These are phyloP conservation scores for Neurospora sp. DNA, from an alignment of 2,329 filamentous ascomycete species.

Conservation along the genomic window DNA sequence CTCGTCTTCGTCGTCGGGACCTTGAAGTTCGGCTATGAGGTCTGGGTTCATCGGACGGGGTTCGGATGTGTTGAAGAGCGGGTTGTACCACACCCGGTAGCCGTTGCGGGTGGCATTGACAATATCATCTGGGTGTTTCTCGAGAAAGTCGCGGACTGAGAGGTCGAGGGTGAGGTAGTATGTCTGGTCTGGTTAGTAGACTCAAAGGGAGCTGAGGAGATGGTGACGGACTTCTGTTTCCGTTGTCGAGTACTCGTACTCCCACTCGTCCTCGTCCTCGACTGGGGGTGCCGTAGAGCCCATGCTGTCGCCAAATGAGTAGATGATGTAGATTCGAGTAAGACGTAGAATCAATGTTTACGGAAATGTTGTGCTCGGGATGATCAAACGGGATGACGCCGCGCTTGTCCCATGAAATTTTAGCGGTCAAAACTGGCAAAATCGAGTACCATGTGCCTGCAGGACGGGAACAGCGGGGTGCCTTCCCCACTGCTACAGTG, in stretches of 20 bases:
- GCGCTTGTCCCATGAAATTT: conserved; percentile 10
- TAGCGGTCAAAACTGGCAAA: conserved; percentile 22
- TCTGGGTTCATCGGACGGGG: conserved; percentile 9
- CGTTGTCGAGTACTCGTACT: conserved; percentile 55
- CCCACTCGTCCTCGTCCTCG: conserved; percentile 51
- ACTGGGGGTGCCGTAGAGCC: conserved; percentile 15
- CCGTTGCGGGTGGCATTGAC: conserved; percentile 31
- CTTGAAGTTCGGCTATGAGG: conserved; percentile 16
- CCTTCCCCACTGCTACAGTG: background rate
- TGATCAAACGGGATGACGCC: background rate
- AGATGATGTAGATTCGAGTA: no score
- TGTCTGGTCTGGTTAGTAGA: conserved; percentile 32
- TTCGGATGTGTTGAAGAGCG: conserved; percentile 17
- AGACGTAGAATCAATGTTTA: background rate
- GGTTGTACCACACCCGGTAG: conserved; percentile 31
- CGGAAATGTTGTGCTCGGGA: background rate
- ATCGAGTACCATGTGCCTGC: conserved; percentile 5
- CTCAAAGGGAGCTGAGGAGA: background rate
- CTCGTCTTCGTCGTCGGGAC: conserved; percentile 19
- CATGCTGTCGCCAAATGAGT: background rate
- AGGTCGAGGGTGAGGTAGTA: conserved; percentile 56
- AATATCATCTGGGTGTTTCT: conserved; percentile 29
- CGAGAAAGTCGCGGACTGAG: conserved; percentile 48
- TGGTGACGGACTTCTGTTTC: conserved; percentile 44
- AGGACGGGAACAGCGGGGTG: background rate